Percentiles rank a stretch among this genome's conserved stretches.
These are phyloP conservation scores for Biscogniauxia mediterranea DNA, from an alignment of 2,329 filamentous ascomycete species.

Conservation along the genomic window DNA sequence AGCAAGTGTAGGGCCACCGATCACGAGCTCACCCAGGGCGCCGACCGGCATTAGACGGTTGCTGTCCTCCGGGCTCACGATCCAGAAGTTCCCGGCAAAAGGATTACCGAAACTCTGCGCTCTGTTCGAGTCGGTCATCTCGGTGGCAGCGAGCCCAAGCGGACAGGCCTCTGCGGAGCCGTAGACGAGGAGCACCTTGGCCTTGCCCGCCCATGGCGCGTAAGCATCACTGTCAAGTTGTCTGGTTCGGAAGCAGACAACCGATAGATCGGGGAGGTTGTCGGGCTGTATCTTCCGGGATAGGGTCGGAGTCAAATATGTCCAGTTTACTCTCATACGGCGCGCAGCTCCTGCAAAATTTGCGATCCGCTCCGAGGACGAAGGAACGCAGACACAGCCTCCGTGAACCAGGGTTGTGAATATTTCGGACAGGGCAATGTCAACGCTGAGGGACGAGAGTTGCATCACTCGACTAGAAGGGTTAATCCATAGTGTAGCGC, in stretches of 20 bases:
- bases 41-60: slow-evolving; percentile 52
- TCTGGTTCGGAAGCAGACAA: slow-evolving; percentile 42
- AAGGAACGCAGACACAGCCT: slow-evolving; percentile 50
- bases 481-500: slow-evolving; percentile 47
- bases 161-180: slow-evolving; percentile 52
- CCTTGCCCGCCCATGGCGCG: slow-evolving; percentile 44
- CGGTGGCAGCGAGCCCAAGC: slow-evolving; percentile 48
- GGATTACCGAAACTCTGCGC: slow-evolving; percentile 46
- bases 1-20: slow-evolving; percentile 54
- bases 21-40: slow-evolving; percentile 56
- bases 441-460: slow-evolving; percentile 55
- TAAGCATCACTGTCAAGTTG: slow-evolving; percentile 51
- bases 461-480: slow-evolving; percentile 56
- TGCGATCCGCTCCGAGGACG: slow-evolving; percentile 41
- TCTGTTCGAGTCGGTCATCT: slow-evolving; percentile 38
- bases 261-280: slow-evolving; percentile 26
- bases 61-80: slow-evolving; percentile 52
- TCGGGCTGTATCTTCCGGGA: slow-evolving; percentile 36
- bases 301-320: slow-evolving; percentile 50
- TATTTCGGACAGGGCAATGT: slow-evolving; percentile 53
- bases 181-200: slow-evolving; percentile 49
- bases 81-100: slow-evolving; percentile 49
- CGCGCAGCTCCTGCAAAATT: slow-evolving; percentile 42
- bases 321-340: slow-evolving; percentile 42
- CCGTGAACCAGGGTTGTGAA: slow-evolving; percentile 51